Percentiles rank a stretch among this genome's conserved stretches.
phyloP scores from a whole-genome alignment of 1,139 yeast genomes.

The Ogataea hybrid region DNA sequence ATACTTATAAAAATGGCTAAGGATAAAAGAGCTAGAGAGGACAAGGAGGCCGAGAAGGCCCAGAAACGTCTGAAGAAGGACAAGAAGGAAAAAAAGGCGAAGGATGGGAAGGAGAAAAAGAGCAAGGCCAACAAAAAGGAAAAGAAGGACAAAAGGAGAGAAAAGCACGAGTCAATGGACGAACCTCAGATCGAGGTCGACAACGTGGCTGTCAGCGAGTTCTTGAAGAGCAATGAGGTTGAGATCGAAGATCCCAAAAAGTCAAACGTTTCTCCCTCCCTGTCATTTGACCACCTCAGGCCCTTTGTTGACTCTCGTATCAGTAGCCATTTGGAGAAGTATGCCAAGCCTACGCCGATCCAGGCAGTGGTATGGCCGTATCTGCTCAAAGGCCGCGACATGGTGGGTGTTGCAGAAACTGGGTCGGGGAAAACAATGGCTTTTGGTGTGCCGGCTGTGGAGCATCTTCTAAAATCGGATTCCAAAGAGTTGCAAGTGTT shows the following conservation, averaged over 20 bases:
- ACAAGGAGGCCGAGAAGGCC: conserved; percentile 33
- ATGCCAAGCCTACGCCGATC: conserved; percentile 92
- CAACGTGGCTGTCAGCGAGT: conserved; percentile 44
- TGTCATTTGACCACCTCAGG: conserved; percentile 61
- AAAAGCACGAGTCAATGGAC: conserved; percentile 31
- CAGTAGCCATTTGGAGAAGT: conserved; percentile 56
- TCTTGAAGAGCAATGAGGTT: conserved; percentile 71
- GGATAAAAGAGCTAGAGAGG: conserved; percentile 30
- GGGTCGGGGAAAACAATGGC: conserved; percentile 98
- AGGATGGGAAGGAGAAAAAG: conserved; percentile 40
- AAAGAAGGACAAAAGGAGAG: conserved; percentile 44
- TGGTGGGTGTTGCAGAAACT: conserved; percentile 97
- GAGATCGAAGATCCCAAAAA: conserved; percentile 69
- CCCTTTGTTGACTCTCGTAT: conserved; percentile 51
- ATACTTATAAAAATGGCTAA: conserved; percentile 17
- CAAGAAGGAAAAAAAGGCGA: conserved; percentile 39
- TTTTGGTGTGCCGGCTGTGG: conserved; percentile 95
- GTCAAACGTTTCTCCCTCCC: conserved; percentile 59
- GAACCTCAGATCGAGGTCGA: neutral
- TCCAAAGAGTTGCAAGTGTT: conserved; percentile 66
- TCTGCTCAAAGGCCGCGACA: conserved; percentile 75
- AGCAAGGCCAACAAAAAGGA: conserved; percentile 41
- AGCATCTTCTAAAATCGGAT: conserved; percentile 49
- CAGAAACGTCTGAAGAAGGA: conserved; percentile 37
- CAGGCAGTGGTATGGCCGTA: conserved; percentile 98